A percentile compares a stretch with the other conserved stretches of the same genome.
phyloP scores from a whole-genome alignment of 805 yeast genomes.

The Saturnispora dispora region DNA sequence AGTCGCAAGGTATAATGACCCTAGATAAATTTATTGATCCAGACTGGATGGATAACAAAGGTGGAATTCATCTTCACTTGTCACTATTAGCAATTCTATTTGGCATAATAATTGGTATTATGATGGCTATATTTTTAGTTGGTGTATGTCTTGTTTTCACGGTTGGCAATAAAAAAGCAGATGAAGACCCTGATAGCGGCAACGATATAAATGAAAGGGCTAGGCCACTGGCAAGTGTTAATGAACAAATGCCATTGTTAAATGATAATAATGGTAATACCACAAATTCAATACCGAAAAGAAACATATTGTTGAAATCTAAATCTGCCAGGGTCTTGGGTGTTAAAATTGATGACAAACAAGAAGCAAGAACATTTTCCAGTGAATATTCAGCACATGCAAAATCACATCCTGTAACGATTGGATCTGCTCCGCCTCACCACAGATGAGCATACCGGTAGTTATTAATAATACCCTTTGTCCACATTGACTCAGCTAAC shows the following conservation, averaged over 20 bases:
- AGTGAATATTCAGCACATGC: slow-evolving; percentile 8
- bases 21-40: slow-evolving; percentile 62
- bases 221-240: slow-evolving; percentile 8
- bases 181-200: neutral
- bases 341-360: neutral
- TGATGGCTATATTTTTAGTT: slow-evolving; percentile 28
- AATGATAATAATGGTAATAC: neutral
- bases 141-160: slow-evolving; percentile 31
- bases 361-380: slow-evolving; percentile 3
- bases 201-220: neutral
- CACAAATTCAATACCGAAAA: neutral
- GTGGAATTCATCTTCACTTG: slow-evolving; percentile 45
- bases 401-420: slow-evolving; percentile 3
- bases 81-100: slow-evolving; percentile 61
- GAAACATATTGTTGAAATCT: neutral
- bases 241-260: slow-evolving; percentile 10
- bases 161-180: slow-evolving; percentile 18
- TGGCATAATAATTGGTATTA: slow-evolving; percentile 56
- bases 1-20: slow-evolving; percentile 44
- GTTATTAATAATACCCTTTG: neutral
- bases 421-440: neutral
- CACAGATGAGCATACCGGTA: neutral
- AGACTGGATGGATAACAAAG: slow-evolving; percentile 43
- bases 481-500: neutral
- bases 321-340: neutral